Evolutionary conservation across 2,329 filamentous ascomycete genomes (phyloP).

Genomic region (Stemphylium lycopersici): DNA sequence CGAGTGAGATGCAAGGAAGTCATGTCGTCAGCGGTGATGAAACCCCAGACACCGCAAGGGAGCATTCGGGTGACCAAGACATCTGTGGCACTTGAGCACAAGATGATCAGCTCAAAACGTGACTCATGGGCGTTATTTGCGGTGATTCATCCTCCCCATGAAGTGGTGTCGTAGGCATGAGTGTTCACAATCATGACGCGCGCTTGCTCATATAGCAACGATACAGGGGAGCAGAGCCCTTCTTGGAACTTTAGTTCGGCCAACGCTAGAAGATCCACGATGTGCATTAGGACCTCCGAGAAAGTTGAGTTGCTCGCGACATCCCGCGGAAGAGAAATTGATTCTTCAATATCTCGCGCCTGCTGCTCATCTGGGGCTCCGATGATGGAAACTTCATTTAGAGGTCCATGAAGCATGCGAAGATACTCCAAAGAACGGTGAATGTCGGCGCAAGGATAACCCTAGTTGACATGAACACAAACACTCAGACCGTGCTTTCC

Average conservation of each 20-base stretch:
- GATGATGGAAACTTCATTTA: background rate
- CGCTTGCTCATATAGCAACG: background rate
- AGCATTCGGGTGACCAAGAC: background rate
- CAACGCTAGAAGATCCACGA: background rate
- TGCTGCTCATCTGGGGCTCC: background rate
- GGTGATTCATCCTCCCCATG: background rate
- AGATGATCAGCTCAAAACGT: background rate
- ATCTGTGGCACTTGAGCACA: background rate
- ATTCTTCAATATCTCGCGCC: background rate
- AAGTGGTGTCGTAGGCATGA: background rate
- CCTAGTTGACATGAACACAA: background rate
- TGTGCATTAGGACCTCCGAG: background rate
- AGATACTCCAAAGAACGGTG: background rate
- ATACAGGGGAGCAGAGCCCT: background rate
- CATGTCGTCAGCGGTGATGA: background rate
- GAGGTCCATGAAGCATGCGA: background rate
- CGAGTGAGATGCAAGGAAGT: background rate
- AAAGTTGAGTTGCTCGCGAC: background rate
- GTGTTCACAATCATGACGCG: background rate
- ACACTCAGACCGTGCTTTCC: background rate
- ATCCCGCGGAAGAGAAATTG: background rate
- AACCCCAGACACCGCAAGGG: background rate
- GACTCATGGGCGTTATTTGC: background rate
- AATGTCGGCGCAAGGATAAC: background rate
- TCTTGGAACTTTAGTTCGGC: background rate